phyloP scores from a whole-genome alignment of 306 rosid genomes.

The Canavalia ensiformis region DNA sequence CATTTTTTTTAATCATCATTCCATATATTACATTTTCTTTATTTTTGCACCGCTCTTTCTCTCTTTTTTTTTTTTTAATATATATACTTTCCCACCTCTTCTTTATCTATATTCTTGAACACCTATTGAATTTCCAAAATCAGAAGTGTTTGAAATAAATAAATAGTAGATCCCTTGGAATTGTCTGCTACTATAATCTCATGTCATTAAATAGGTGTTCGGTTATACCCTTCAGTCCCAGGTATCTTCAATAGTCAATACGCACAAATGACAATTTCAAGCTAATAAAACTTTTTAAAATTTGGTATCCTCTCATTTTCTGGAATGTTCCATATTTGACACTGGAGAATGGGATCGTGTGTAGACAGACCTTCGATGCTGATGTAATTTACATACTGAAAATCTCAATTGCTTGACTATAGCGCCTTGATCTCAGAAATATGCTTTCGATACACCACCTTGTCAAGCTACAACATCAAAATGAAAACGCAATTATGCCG shows the following conservation, averaged over 20 bases:
- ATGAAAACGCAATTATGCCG: slow-evolving; percentile 25
- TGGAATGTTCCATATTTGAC: not conserved
- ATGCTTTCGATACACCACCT: not conserved
- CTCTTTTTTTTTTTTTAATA: not conserved
- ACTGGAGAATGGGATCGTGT: not conserved
- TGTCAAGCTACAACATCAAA: slow-evolving; percentile 2
- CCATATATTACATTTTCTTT: not conserved
- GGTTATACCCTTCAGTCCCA: not conserved
- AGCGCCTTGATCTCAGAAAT: not conserved
- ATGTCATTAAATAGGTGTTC: not conserved
- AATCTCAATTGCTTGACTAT: slow-evolving; percentile 1
- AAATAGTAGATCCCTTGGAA: not conserved
- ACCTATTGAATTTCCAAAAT: slow-evolving; percentile 11
- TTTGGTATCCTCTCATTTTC: not conserved
- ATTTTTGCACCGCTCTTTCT: not conserved
- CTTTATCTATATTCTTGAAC: not conserved
- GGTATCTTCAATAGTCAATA: not conserved
- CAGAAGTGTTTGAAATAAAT: not conserved
- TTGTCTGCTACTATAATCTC: not conserved
- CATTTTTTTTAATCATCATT: not conserved
- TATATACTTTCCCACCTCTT: not conserved
- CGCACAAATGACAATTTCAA: not conserved
- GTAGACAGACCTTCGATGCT: too few species aligned
- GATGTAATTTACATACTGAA: not conserved
- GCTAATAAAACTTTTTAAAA: not conserved